These are phyloP conservation scores for Aquilaria malaccensis DNA, from an alignment of 345 rosid genomes.

Conservation along the genomic window DNA sequence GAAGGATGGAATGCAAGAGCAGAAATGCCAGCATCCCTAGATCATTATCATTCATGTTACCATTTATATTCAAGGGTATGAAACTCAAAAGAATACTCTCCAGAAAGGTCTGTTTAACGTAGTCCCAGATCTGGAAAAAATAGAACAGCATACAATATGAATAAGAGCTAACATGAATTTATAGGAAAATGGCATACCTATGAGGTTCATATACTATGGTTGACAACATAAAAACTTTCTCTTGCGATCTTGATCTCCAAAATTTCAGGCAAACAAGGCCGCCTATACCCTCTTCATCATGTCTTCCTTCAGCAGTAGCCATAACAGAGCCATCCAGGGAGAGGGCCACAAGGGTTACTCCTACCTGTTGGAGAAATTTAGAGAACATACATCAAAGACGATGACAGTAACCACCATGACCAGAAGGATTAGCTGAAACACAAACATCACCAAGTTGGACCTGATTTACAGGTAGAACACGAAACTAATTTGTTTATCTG, in stretches of 20 bases:
- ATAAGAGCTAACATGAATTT: background rate
- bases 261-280: slow-evolving; percentile 84
- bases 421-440: no score
- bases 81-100: background rate
- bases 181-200: slow-evolving; percentile 35
- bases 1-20: slow-evolving; percentile 74
- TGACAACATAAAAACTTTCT: slow-evolving; percentile 58
- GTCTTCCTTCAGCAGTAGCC: slow-evolving; percentile 82
- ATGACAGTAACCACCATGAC: background rate
- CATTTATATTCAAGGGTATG: background rate
- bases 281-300: slow-evolving; percentile 85
- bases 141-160: no score
- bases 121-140: no score
- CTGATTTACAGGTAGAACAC: background rate
- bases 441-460: background rate
- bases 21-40: slow-evolving; percentile 80
- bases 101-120: background rate
- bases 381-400: slow-evolving; percentile 8
- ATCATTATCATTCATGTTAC: slow-evolving; percentile 6
- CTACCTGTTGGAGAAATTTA: slow-evolving; percentile 37
- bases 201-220: slow-evolving; percentile 95
- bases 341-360: slow-evolving; percentile 69
- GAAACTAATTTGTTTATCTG: no score
- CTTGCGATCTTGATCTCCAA: slow-evolving; percentile 54
- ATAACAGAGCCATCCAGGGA: slow-evolving; percentile 75